Percentiles rank a stretch among this genome's conserved stretches.
phyloP scores from a whole-genome alignment of 139 green algal species.

The Haematococcus lacustris region DNA sequence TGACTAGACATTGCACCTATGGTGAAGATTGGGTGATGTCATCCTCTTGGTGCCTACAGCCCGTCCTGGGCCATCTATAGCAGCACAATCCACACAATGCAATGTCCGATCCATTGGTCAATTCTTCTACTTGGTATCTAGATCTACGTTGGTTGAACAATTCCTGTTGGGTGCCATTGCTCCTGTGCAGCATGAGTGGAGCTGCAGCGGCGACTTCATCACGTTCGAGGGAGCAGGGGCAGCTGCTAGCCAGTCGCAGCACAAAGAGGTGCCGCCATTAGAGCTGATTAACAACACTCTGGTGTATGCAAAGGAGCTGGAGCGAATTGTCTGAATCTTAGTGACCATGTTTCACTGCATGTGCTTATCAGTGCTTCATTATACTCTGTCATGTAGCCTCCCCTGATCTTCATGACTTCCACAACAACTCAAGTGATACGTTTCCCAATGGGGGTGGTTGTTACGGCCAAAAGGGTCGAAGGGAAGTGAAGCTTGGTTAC shows the following conservation, averaged over 20 bases:
- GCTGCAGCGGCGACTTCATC: slow-evolving; percentile 43
- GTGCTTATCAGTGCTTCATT: no score
- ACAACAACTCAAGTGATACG: no score
- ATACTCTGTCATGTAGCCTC: no score
- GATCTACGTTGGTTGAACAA: neutral
- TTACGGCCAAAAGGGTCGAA: no score
- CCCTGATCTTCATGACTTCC: no score
- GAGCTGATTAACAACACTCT: slow-evolving; percentile 82
- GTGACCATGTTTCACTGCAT: no score
- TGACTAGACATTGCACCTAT: neutral
- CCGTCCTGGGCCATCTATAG: neutral
- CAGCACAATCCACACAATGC: neutral
- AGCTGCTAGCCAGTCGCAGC: neutral
- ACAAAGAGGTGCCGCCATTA: slow-evolving; percentile 31
- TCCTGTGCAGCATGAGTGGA: slow-evolving; percentile 61
- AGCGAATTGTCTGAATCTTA: slow-evolving; percentile 86
- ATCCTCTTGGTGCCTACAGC: neutral
- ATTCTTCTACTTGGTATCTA: neutral
- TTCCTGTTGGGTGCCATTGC: neutral
- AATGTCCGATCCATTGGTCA: neutral
- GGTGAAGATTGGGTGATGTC: neutral
- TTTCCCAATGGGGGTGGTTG: no score
- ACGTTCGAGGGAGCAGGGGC: slow-evolving; percentile 39
- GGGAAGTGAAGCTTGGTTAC: no score
- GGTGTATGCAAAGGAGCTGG: slow-evolving; percentile 89